phyloP scores from a whole-genome alignment of 1,284 basidiomycete genomes.

The Irpex lacteus region DNA sequence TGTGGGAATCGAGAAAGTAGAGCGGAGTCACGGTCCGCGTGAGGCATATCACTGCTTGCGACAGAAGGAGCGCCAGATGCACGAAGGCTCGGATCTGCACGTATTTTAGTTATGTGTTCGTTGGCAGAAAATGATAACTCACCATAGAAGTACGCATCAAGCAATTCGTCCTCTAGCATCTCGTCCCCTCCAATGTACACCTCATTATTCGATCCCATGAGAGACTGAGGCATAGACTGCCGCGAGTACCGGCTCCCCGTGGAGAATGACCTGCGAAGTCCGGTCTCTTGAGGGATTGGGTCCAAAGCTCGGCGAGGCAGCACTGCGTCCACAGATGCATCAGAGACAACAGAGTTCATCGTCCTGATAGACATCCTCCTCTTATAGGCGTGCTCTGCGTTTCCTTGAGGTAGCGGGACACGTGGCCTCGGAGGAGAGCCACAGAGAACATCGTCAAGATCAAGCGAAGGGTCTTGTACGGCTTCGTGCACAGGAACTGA shows the following conservation, averaged over 20 bases:
- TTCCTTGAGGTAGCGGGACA: slow-evolving; percentile 7
- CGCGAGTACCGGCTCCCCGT: slow-evolving; percentile 14
- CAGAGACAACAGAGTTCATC: slow-evolving; percentile 57
- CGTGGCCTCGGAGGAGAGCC: slow-evolving; percentile 6
- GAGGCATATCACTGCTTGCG: slow-evolving; percentile 13
- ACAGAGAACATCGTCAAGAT: slow-evolving; percentile 1
- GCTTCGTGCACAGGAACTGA: background rate
- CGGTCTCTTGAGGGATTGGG: background rate
- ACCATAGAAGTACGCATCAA: slow-evolving; percentile 51
- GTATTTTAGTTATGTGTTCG: slow-evolving; percentile 5
- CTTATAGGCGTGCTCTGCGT: background rate
- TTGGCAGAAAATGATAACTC: slow-evolving; percentile 12
- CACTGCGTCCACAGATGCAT: slow-evolving; percentile 54
- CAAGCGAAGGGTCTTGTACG: background rate
- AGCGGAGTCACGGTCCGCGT: slow-evolving; percentile 15
- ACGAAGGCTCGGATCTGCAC: slow-evolving; percentile 23
- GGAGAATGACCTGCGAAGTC: slow-evolving; percentile 22
- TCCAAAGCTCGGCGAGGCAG: slow-evolving; percentile 33
- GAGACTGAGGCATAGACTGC: background rate
- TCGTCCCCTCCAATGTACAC: background rate
- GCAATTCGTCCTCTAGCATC: slow-evolving; percentile 38
- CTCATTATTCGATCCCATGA: slow-evolving; percentile 34
- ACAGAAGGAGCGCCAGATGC: slow-evolving; percentile 2
- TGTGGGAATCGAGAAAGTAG: slow-evolving; percentile 26
- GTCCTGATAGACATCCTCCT: slow-evolving; percentile 44